phyloP scores from a whole-genome alignment of 2,329 filamentous ascomycete species.

The Coniochaeta pulveracea region DNA sequence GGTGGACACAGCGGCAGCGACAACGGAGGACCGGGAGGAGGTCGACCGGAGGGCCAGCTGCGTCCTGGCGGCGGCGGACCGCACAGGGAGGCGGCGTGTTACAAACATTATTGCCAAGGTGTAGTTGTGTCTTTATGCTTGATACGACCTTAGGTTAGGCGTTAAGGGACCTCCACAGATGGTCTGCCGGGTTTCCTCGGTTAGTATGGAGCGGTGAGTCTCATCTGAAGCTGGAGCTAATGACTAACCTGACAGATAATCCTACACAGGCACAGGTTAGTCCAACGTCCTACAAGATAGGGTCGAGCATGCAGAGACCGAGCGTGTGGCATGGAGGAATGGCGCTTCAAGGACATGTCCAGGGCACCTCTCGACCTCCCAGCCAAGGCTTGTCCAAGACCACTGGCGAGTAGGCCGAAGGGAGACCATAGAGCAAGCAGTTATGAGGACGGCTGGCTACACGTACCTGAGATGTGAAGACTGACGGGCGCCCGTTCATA shows the following conservation, averaged over 20 bases:
- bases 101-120: constrained; percentile 2
- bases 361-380: too few relatives aligned
- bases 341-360: too few relatives aligned
- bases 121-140: too few relatives aligned
- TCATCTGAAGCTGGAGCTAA: too few relatives aligned
- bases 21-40: neutral
- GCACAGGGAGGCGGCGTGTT: constrained; percentile 3
- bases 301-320: too few relatives aligned
- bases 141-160: too few relatives aligned
- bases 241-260: constrained; percentile 64
- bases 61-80: constrained; percentile 1
- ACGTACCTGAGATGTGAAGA: constrained; percentile 78
- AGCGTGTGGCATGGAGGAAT: too few relatives aligned
- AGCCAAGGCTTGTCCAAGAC: too few relatives aligned
- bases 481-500: constrained; percentile 78
- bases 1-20: too few relatives aligned
- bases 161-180: constrained; percentile 40
- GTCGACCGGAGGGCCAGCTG: constrained; percentile 1
- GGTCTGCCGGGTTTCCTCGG: constrained; percentile 34
- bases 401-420: too few relatives aligned
- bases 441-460: neutral
- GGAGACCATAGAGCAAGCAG: too few relatives aligned
- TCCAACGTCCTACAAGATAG: too few relatives aligned
- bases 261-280: constrained; percentile 40
- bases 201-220: constrained; percentile 31